Base-by-base conservation (phyloP, 805 yeast species). In the Saccharomycopsis vini region DNA sequence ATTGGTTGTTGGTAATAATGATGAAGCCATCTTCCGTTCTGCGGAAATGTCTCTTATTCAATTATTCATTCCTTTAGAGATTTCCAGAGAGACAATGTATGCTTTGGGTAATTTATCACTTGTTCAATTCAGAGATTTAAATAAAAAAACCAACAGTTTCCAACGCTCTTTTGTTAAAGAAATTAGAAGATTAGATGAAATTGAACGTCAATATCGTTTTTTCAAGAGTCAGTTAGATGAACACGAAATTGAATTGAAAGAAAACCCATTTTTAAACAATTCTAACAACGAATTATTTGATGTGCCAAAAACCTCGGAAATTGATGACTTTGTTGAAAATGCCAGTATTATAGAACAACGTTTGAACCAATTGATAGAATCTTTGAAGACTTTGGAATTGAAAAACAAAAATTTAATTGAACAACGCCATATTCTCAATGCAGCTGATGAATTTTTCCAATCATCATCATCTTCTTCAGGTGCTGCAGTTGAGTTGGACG, bases 401-500 rank as follows among this genome's bases (percentile, higher is more conserved):
- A 71, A 70, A 52, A 76, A 78, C 60, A 65, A 71, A 57, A 77
- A 79, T 52, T 64, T 82, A 54, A 72, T 73, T 46, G 87, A 82
- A 59, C 69, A 71, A 49, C 77, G 79, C 54, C 71, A 69, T 46
- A 77, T 73, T 15, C 57, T 76, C 44, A 62, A 61, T 43, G 66
- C 73, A 21, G 71, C 75, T 9, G 75, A 73, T 49, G 67, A 62
- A 22, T 74, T 74, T 46, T 74, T 76, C 50, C 48, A 54, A 5
- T 18, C 38, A 10, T 44, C 52, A 16, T 4, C 43, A 46, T 39
- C 42, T 49, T 47, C 30, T 15, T 24, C 39, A 15, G 38, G 39
- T 5, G 21, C 32, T 3, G 40, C 32, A 39, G 37, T 43, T 32
- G 42, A 23, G 33, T 41, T 62, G 24, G 60, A 55, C 38, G 67